These are phyloP conservation scores for Parastagonospora nodorum DNA, from an alignment of 2,329 filamentous ascomycete species.

Conservation along the genomic window DNA sequence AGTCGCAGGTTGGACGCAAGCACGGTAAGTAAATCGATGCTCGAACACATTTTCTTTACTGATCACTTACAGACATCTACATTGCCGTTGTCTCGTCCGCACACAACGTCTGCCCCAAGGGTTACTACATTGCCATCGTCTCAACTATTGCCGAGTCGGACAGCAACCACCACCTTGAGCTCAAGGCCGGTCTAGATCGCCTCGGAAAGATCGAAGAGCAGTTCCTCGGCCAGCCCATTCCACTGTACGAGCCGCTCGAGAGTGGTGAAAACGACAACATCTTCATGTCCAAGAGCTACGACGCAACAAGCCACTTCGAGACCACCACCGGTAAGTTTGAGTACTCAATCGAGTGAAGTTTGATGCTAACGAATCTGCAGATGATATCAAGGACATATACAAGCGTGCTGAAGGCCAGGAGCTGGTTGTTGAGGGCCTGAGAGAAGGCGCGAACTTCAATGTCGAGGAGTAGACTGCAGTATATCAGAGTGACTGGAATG, in stretches of 20 bases:
- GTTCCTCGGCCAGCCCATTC: slow-evolving; percentile 92
- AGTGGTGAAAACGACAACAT: slow-evolving; percentile 85
- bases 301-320: slow-evolving; percentile 97
- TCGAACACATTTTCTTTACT: not conserved
- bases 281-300: slow-evolving; percentile 98
- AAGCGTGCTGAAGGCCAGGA: slow-evolving; percentile 80
- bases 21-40: slow-evolving; percentile 67
- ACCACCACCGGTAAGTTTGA: slow-evolving; percentile 67
- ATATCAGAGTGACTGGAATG: slow-evolving; percentile 4
- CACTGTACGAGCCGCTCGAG: slow-evolving; percentile 88
- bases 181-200: slow-evolving; percentile 88
- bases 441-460: slow-evolving; percentile 76
- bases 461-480: slow-evolving; percentile 54
- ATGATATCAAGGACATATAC: slow-evolving; percentile 96
- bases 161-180: slow-evolving; percentile 94
- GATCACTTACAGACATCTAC: slow-evolving; percentile 75
- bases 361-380: slow-evolving; percentile 54
- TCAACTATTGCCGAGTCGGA: slow-evolving; percentile 93
- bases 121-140: slow-evolving; percentile 98
- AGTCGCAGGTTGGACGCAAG: slow-evolving; percentile 95
- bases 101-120: slow-evolving; percentile 98
- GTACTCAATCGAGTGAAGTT: too few relatives aligned
- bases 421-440: slow-evolving; percentile 83
- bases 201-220: slow-evolving; percentile 94
- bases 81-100: slow-evolving; percentile 93